These are phyloP conservation scores for Penicillium sclerotiorum DNA, from an alignment of 2,329 filamentous ascomycete species.

Conservation along the genomic window DNA sequence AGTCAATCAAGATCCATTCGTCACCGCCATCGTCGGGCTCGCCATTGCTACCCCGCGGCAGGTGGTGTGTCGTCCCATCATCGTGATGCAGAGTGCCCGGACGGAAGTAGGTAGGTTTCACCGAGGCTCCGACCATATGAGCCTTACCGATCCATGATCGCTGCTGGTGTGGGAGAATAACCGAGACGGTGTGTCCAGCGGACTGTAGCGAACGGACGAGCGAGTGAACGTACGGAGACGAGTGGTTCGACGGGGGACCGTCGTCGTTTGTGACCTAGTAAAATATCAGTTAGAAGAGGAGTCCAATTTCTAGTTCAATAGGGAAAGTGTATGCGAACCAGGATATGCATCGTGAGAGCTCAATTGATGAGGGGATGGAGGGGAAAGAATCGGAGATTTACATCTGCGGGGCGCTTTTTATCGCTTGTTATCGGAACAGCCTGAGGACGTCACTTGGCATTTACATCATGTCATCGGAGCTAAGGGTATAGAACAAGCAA, in stretches of 20 bases:
- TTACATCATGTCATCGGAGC: slow-evolving; percentile 3
- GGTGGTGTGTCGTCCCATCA: slow-evolving; percentile 68
- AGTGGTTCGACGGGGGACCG: slow-evolving; percentile 74
- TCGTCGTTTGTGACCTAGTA: slow-evolving; percentile 68
- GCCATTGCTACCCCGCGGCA: slow-evolving; percentile 58
- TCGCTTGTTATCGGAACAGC: slow-evolving; percentile 28
- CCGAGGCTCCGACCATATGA: slow-evolving; percentile 86
- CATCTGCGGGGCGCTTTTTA: slow-evolving; percentile 23
- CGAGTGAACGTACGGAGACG: slow-evolving; percentile 78
- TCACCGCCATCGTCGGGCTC: slow-evolving; percentile 57
- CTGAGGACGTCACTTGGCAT: slow-evolving; percentile 10
- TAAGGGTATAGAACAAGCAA: slow-evolving; percentile 11
- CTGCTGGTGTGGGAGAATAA: slow-evolving; percentile 87
- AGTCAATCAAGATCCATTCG: slow-evolving; percentile 81
- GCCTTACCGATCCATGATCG: slow-evolving; percentile 99
- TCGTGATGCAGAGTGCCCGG: slow-evolving; percentile 63
- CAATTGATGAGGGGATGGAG: slow-evolving; percentile 20
- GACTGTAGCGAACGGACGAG: slow-evolving; percentile 70
- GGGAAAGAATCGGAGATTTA: slow-evolving; percentile 22
- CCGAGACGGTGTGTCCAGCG: slow-evolving; percentile 83
- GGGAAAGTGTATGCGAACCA: slow-evolving; percentile 41
- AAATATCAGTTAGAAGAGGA: not conserved
- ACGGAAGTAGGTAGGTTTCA: slow-evolving; percentile 83
- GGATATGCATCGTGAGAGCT: slow-evolving; percentile 51
- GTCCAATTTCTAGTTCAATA: not conserved